phyloP scores from a whole-genome alignment of 2,329 filamentous ascomycete genomes.

The Neopestalotiopsis sp. region DNA sequence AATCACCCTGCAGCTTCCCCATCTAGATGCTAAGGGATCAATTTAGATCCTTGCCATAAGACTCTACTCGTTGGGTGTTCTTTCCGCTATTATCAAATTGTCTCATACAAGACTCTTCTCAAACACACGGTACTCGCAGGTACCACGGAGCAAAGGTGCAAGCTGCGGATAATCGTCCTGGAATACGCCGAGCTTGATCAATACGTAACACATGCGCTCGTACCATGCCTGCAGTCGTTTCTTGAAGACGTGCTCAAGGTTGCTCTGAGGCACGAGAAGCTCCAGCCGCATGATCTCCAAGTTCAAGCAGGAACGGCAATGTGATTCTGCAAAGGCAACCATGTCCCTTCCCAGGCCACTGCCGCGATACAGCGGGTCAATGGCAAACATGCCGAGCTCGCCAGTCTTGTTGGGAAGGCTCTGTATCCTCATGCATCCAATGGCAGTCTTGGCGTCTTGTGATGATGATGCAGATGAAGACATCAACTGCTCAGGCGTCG shows the following conservation, averaged over 20 bases:
- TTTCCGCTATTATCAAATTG: too few relatives aligned
- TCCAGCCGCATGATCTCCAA: constrained; percentile 29
- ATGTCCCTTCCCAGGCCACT: constrained; percentile 33
- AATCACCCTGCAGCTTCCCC: too few relatives aligned
- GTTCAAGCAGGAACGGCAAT: constrained; percentile 22
- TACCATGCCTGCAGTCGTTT: constrained; percentile 35
- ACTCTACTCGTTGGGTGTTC: too few relatives aligned
- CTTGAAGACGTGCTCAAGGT: constrained; percentile 34
- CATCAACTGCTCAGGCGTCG: too few relatives aligned
- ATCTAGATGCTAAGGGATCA: too few relatives aligned
- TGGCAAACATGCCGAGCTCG: constrained; percentile 36
- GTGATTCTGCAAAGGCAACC: constrained; percentile 34
- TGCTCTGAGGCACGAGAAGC: constrained; percentile 31
- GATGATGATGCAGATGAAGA: background rate
- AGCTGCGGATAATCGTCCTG: constrained; percentile 28
- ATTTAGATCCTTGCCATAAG: too few relatives aligned
- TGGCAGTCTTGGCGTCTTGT: constrained; percentile 7
- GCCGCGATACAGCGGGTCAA: constrained; percentile 29
- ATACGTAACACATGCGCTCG: constrained; percentile 30
- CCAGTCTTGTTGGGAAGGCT: constrained; percentile 23
- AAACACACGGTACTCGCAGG: constrained; percentile 31
- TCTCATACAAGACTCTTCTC: constrained; percentile 30
- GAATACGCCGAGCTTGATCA: constrained; percentile 27
- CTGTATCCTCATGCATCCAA: constrained; percentile 34
- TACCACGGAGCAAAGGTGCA: constrained; percentile 27